Evolutionary conservation across 352 stramenopile species (phyloP), one percentile per base, ranked within the genome.

Genomic region (Globisporangium polare): DNA sequence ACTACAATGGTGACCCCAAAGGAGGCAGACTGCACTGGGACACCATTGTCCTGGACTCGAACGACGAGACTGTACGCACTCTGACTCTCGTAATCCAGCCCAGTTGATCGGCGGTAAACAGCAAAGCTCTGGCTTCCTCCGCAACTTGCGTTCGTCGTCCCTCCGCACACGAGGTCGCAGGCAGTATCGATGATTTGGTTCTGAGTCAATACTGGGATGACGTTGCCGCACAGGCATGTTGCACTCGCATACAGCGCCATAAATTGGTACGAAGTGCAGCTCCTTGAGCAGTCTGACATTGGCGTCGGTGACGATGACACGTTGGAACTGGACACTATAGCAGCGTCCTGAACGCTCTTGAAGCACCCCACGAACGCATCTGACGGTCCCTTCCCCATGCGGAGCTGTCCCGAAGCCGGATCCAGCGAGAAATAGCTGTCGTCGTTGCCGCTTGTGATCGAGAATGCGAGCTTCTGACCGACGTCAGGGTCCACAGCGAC

Each of bases 141-240:
- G 27, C 70, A 77, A 24, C 20, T 68, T 35, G 59, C 68, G 20
- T 7, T 57, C 43, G 51, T 39, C 5, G 18, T 46, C 27, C 66
- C 70, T 1, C 26, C 33, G 41, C 70, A 77, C 0, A 65, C 22
- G 13, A 53, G 20, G 20, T 62, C 43, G 3, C 55, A 62, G 7
- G 20, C 7, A 29, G 29, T 35, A 43, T 62, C 55, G 6, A 26
- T 52, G 18, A 62, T n/a, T 53, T 62, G 41, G 18, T 53, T 46
- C 24, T 13, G 26, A 31, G 18, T 10, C 29, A 58, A 22, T 17
- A 24, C 66, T 41, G 60, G 69, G 5, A 22, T 9, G 6, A 62
- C n/a, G 26, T 65, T 76, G 45, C 62, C 60, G 49, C 69, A 76
- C 46, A 47, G 67, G 15, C 69, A 76, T 3, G 64, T 63, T 8